Evolutionary conservation across 257 asterid species (phyloP).

Genomic region (Solanum pinnatisectum): DNA sequence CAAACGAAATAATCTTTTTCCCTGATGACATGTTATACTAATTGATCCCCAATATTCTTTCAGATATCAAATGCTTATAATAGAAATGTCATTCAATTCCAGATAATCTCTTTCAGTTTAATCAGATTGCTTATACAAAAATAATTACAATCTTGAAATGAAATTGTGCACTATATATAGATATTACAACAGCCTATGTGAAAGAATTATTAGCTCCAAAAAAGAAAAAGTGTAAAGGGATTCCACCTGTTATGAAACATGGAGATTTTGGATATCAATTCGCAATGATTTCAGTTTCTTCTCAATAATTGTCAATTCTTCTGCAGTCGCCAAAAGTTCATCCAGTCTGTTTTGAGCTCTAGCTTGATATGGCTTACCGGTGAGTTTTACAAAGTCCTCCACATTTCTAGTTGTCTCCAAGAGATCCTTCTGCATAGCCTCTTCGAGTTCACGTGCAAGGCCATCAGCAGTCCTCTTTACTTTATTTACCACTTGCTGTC

Average conservation of each 20-base stretch:
- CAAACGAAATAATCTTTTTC: neutral
- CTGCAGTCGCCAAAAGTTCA: conserved; percentile 37
- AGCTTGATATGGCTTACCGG: conserved; percentile 62
- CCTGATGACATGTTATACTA: neutral
- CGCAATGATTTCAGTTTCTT: conserved; percentile 45
- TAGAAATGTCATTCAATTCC: neutral
- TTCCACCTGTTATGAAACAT: conserved; percentile 15
- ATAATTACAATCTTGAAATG: neutral
- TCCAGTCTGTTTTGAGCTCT: conserved; percentile 43
- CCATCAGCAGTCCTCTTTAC: conserved; percentile 71
- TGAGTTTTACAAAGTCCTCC: conserved; percentile 36
- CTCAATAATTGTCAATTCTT: conserved; percentile 42
- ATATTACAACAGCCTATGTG: neutral
- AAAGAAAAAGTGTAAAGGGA: neutral
- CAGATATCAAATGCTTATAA: neutral
- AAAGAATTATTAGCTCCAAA: neutral
- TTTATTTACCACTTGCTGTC: conserved; percentile 55
- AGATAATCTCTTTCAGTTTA: neutral
- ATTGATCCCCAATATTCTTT: neutral
- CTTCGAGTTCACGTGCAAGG: conserved; percentile 74
- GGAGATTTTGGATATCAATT: conserved; percentile 71
- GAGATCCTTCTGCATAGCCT: conserved; percentile 81
- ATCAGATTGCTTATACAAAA: neutral
- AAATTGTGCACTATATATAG: neutral
- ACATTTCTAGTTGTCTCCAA: conserved; percentile 38